phyloP scores from a whole-genome alignment of 352 stramenopile species.

The Aphanomyces cochlioides region DNA sequence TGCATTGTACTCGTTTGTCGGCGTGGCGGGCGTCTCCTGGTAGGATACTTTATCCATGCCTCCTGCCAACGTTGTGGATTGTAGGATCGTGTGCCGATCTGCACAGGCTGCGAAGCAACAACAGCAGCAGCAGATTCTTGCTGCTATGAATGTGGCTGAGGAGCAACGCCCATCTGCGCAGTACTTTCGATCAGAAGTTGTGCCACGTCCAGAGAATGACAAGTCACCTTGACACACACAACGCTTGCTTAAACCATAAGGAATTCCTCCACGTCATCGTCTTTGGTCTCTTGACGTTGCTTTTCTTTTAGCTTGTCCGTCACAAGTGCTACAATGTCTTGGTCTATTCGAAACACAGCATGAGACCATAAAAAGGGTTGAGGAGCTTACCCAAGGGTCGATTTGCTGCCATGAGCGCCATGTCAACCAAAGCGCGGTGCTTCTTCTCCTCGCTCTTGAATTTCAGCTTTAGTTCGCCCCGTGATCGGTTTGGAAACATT shows the following conservation, averaged over 20 bases:
- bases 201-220: constrained; percentile 1
- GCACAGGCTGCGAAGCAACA: constrained; percentile 38
- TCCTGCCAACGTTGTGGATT: neutral
- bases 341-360: neutral
- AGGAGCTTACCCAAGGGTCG: constrained; percentile 47
- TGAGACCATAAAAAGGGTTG: neutral
- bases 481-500: constrained; percentile 74
- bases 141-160: constrained; percentile 24
- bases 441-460: constrained; percentile 87
- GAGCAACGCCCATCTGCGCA: constrained; percentile 23
- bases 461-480: constrained; percentile 82
- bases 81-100: constrained; percentile 58
- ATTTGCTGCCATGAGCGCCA: constrained; percentile 64
- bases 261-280: neutral
- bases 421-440: constrained; percentile 67
- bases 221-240: neutral
- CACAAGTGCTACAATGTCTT: constrained; percentile 12
- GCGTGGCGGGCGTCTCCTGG: constrained; percentile 53
- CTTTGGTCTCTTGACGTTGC: neutral
- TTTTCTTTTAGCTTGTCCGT: neutral
- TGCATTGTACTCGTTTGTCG: constrained; percentile 58
- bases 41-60: constrained; percentile 24
- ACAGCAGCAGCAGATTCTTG: constrained; percentile 24
- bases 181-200: constrained; percentile 30
- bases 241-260: neutral